Evolutionary conservation across 139 green algal genomes (phyloP), one percentile per base, ranked within the genome.

Genomic region (Tetratostichococcus sp.): DNA sequence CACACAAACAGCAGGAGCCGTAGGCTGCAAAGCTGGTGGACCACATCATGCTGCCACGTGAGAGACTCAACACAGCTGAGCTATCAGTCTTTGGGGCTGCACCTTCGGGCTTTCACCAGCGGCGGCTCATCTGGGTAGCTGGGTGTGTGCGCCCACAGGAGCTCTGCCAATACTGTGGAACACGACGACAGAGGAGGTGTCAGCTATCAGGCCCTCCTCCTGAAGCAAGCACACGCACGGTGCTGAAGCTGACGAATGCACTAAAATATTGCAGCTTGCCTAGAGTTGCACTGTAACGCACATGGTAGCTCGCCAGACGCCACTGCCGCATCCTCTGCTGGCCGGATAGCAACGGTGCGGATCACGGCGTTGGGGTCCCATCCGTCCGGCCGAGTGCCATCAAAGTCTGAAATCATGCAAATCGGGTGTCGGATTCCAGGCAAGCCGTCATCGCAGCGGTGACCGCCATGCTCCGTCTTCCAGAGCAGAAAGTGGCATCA

Each of bases 121-220:
- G 85, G 85, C 65, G 83, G 34, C 30, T 83, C 83, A 43, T 89
- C 83, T 3, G 83, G 85, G 65, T 89, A 88, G 30, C 43, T 77
- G 14, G 80, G 65, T 2, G 85, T 89, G 69, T 89, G 83, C 5
- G 82, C 77, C 75, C 86, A 87, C 2, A 89, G 67, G 17, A 89
- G 35, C 65, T 89, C 83, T 16, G 74, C 39, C 31, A 72, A 26
- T 30, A 66, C 75, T 84, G 69, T 59, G 76, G 31, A 58, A 57
- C 4, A 6, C 17, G 16, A 2, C 4, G 32, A 22, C 32, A n/a
- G 67, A 42, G 8, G 4, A 22, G 30, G 23, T 34, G 32, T 72
- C 11, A 31, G 32, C 68, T 26, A 32, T 19, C 32, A 72, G 2
- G 42, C 68, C 19, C 30, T 6, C 68, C 32, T 28, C 2, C 35